Evolutionary conservation across 1,284 basidiomycete species (phyloP), one percentile per base, ranked within the genome.

Genomic region (Stygiomarasmius scandens): DNA sequence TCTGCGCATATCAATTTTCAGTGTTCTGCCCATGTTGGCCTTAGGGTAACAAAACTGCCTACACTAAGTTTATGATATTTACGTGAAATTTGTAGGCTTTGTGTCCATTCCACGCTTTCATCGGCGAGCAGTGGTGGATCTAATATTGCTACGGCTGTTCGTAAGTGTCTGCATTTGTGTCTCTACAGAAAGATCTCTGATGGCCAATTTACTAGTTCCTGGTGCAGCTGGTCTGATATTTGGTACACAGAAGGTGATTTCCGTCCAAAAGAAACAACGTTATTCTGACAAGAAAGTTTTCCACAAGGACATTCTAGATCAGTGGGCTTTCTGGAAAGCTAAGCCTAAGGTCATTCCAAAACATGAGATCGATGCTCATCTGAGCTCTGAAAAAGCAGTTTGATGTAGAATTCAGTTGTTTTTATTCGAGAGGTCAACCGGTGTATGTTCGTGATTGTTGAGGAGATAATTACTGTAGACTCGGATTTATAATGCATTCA

Each of bases 171-270:
- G 20, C 32, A 20, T 49, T 12, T 32, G 10, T 9, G 12, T 36
- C 10, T 36, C 19, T 4, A 8, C 16, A 3, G 5, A 22, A 22
- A 11, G 20, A 29, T 38, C n/a, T 5, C 10, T 38, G 5, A 20
- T 36, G 4, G 19, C 20, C 16, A 5, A 9, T 34, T 38, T 36
- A 11, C 12, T 51, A 51, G 49, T 51, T 12, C 49, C 49, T 36
- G 32, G 29, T 38, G 32, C 49, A 16, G 49, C 49, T 25, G 49
- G 32, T 8, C 34, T 51, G 19, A 51, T 38, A 22, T 51, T 38
- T 51, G 49, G 49, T 14, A 51, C 49, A 3, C 49, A 51, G n/a
- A 8, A 20, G 19, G 49, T 51, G 24, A 51, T 3, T 32, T 32
- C 6, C 12, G 12, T 6, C 12, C 12, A 5, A 32, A 32, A 12